Evolutionary conservation across 495 filamentous ascomycete species (phyloP).

Genomic region (Penicillium desertorum): DNA sequence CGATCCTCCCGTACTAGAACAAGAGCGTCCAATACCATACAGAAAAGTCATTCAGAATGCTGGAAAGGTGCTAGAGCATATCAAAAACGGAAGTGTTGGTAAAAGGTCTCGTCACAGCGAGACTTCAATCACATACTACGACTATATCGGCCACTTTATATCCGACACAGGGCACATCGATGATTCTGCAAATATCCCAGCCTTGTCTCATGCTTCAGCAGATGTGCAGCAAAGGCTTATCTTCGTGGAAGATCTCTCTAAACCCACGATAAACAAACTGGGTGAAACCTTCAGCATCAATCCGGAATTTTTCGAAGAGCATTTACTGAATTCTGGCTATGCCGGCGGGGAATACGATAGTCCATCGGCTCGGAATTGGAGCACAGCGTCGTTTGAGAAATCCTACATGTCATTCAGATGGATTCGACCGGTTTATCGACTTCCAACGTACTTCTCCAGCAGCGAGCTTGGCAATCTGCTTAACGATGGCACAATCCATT

Average conservation of each 20-base stretch:
- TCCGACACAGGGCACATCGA: neutral
- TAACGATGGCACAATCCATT: constrained; percentile 4
- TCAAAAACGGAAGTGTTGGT: constrained; percentile 14
- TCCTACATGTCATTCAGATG: constrained; percentile 15
- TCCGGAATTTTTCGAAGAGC: constrained; percentile 22
- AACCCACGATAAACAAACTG: constrained; percentile 7
- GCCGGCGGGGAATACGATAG: constrained; percentile 4
- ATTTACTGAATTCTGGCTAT: constrained; percentile 19
- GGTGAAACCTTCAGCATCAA: constrained; percentile 17
- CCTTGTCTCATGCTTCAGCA: neutral
- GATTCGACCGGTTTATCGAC: constrained; percentile 17
- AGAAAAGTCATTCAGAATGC: constrained; percentile 9
- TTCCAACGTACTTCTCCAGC: constrained; percentile 16
- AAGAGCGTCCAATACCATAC: no score
- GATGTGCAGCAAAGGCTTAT: constrained; percentile 11
- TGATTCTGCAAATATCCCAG: neutral
- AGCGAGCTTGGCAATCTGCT: constrained; percentile 7
- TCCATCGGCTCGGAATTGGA: constrained; percentile 12
- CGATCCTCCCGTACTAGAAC: no score
- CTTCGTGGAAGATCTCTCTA: constrained; percentile 18
- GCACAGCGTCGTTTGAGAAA: constrained; percentile 10
- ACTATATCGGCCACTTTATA: constrained; percentile 1
- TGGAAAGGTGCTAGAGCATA: constrained; percentile 12
- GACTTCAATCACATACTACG: constrained; percentile 14
- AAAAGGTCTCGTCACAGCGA: neutral